Percentiles rank a stretch among this genome's conserved stretches.
These are phyloP conservation scores for Pseudozyma tsukubaensis DNA, from an alignment of 1,284 basidiomycete species.

Conservation along the genomic window DNA sequence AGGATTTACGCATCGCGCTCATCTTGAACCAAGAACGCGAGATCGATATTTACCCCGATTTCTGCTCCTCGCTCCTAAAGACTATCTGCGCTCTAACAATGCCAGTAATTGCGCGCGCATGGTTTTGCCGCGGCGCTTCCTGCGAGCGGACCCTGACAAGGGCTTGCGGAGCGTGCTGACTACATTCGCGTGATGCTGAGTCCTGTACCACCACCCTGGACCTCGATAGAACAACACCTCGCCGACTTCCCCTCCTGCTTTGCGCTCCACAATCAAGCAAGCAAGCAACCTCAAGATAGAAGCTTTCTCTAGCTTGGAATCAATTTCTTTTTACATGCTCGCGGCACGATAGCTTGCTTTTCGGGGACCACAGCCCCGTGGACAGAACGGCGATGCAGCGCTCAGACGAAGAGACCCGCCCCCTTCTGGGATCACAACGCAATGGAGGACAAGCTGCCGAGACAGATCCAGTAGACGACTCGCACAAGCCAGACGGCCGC, in stretches of 20 bases:
- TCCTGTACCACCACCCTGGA: no score
- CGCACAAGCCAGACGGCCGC: background rate
- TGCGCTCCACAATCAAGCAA: no score
- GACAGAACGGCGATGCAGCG: conserved; percentile 15
- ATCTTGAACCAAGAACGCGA: no score
- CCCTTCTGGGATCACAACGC: conserved; percentile 17
- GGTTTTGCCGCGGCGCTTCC: background rate
- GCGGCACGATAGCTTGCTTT: background rate
- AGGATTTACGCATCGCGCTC: conserved; percentile 3
- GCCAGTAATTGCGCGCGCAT: background rate
- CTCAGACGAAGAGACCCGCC: conserved; percentile 23
- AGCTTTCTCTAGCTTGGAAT: no score
- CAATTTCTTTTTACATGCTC: background rate
- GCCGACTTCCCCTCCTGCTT: no score
- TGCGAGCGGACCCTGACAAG: conserved; percentile 1
- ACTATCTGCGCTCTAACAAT: background rate
- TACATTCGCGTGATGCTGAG: background rate
- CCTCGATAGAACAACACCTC: no score
- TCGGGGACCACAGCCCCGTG: background rate
- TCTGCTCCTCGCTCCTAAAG: no score
- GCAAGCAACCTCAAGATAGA: no score
- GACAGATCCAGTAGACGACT: conserved; percentile 3
- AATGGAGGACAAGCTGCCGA: conserved; percentile 6
- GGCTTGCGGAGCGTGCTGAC: background rate
- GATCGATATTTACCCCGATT: background rate